These are phyloP conservation scores for Fraxinus americana DNA, from an alignment of 257 asterid species.

Conservation along the genomic window DNA sequence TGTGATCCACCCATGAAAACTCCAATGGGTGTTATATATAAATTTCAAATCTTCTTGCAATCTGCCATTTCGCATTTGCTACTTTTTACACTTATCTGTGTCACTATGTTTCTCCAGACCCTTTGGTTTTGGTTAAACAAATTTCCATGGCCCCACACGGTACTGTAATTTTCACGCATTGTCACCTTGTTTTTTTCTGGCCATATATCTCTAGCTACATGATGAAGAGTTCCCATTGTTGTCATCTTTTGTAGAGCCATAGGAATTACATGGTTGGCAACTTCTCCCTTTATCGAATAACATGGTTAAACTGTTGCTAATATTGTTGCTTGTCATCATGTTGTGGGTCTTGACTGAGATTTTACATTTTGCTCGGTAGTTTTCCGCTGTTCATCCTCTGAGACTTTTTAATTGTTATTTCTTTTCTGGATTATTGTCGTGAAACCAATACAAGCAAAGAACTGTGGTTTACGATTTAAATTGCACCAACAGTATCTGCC, in stretches of 20 bases:
- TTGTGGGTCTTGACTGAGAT: background rate
- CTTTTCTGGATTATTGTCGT: slow-evolving; percentile 1
- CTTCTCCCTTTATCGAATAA: background rate
- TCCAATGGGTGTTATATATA: slow-evolving; percentile 1
- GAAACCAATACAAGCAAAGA: background rate
- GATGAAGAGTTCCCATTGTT: background rate
- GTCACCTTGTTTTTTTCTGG: background rate
- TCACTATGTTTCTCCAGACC: background rate
- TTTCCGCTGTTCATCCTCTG: background rate
- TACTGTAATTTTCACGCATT: background rate
- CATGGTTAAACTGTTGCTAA: background rate
- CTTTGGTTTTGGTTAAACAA: background rate
- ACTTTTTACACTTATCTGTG: background rate
- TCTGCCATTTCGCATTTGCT: background rate
- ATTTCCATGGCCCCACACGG: background rate
- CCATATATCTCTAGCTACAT: background rate
- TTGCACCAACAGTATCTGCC: background rate
- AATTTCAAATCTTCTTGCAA: slow-evolving; percentile 6
- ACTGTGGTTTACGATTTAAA: background rate
- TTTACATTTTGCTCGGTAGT: background rate
- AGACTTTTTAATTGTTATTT: background rate
- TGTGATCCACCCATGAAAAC: too few relatives aligned
- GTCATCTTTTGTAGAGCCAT: background rate
- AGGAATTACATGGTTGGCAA: slow-evolving; percentile 1
- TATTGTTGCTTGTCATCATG: background rate